Evolutionary conservation across 331 rosid species (phyloP), one percentile per base, ranked within the genome.

Genomic region (Quercus phellos): DNA sequence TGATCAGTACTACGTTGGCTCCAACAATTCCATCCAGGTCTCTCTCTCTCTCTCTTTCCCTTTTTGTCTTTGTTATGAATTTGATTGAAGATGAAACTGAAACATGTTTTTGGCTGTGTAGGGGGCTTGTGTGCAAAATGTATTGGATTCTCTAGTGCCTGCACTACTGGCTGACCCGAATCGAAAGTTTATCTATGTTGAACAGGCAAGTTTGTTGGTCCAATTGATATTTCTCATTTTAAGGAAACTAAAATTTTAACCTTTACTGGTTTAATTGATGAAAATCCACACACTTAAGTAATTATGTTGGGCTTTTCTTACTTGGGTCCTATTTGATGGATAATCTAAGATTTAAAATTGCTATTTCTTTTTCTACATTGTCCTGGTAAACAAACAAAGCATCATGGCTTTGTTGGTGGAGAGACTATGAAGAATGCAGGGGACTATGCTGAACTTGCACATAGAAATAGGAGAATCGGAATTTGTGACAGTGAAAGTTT

Each of bases 51-150:
- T 13, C 72, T 24, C 34, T 13, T 69, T 24, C 11, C 5, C 7
- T 67, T 11, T 54, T 30, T n/a, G 38, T 51, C 34, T 32, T 60
- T 38, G 18, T 5, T 32, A 8, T n/a, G 18, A 63, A 6, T 63
- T 29, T 63, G 69, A 63, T 29, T 17, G 22, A 63, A 29, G 17
- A 27, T 22, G 17, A 13, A 13, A 34, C 4, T 27, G 3, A 9
- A 26, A 53, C 27, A 18, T 53, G 6, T 11, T 55, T 17, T 35
- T 38, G 64, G 19, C 43, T 70, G 42, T 75, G 74, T 82, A 92
- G 94, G 98, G 97, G 34, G 98, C 98, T n/a, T 92, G 99, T 22
- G 98, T 94, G 59, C 94, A 94, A 64, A 94, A 94, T 83, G 98
- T 94, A 78, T 78, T 94, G 55, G 98, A 94, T 84, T 94, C 99